A percentile compares a stretch with the other conserved stretches of the same genome.
phyloP scores from a whole-genome alignment of 805 yeast genomes.

The Pichia cabralensis region DNA sequence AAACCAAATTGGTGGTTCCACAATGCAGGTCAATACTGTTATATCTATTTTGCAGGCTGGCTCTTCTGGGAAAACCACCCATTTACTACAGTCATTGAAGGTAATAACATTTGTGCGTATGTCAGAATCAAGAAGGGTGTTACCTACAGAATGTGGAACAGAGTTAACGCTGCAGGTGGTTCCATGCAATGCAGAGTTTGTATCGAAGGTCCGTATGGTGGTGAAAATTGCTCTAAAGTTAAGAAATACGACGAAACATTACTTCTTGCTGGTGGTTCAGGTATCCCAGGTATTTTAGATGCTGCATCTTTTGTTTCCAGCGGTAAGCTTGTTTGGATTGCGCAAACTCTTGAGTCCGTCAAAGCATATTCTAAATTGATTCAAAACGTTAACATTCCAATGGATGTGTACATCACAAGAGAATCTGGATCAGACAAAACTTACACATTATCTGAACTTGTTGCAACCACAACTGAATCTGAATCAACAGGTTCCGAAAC shows the following conservation, averaged over 20 bases:
- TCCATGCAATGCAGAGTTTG: conserved; percentile 20
- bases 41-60: conserved; percentile 41
- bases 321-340: conserved; percentile 50
- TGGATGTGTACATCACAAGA: conserved; percentile 31
- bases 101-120: conserved; percentile 28
- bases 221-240: conserved; percentile 40
- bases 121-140: conserved; percentile 45
- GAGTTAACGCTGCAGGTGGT: conserved; percentile 13
- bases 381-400: conserved; percentile 18
- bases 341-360: conserved; percentile 39
- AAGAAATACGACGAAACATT: conserved; percentile 39
- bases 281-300: conserved; percentile 46
- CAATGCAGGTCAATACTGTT: conserved; percentile 48
- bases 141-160: conserved; percentile 32
- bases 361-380: conserved; percentile 29
- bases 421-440: conserved; percentile 10
- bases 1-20: conserved; percentile 41
- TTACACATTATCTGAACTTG: background rate
- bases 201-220: conserved; percentile 58
- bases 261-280: conserved; percentile 62
- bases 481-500: conserved; percentile 7
- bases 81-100: conserved; percentile 41
- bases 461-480: conserved; percentile 1
- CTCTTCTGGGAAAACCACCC: conserved; percentile 69
- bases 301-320: conserved; percentile 25